Conservation (phyloP, 108 stramenopile species). For the Cyclotella distinguenda region DNA sequence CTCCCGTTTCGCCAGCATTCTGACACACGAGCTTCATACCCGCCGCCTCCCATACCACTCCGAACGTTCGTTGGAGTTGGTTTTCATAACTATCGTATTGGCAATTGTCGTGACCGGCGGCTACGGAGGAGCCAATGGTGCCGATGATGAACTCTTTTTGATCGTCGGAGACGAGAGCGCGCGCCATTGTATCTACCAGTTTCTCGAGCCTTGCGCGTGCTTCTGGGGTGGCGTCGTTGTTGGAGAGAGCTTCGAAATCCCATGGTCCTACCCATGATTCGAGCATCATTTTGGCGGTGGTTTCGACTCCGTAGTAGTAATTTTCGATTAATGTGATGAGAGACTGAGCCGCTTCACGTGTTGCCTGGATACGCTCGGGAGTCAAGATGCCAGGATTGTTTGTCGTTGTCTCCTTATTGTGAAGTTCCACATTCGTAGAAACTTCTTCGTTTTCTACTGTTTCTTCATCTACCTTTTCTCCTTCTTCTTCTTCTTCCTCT, state of each 20-base stretch:
- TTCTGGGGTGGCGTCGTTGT: not conserved
- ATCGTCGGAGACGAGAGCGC: constrained; percentile 43
- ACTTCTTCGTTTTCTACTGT: not conserved
- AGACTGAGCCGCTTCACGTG: constrained; percentile 18
- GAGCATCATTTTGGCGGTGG: constrained; percentile 23
- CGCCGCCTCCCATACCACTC: constrained; percentile 46
- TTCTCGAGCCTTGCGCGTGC: not conserved
- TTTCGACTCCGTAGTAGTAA: constrained; percentile 34
- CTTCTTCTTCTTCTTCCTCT: not conserved
- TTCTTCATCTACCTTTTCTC: constrained; percentile 1
- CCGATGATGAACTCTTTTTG: constrained; percentile 50
- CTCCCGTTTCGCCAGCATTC: constrained; percentile 51
- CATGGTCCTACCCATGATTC: constrained; percentile 28
- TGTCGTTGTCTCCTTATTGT: not conserved
- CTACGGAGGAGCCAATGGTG: constrained; percentile 44
- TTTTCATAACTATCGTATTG: constrained; percentile 43
- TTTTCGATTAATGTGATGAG: constrained; percentile 26
- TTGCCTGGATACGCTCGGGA: constrained; percentile 18
- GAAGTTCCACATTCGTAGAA: not conserved
- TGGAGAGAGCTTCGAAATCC: constrained; percentile 24
- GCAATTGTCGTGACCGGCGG: constrained; percentile 55
- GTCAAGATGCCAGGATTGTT: constrained; percentile 21
- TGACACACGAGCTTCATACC: constrained; percentile 46
- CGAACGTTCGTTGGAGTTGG: constrained; percentile 40
- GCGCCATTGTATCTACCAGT: constrained; percentile 34